Evolutionary conservation across 768 basidiomycete genomes (phyloP).

Genomic region (Leccinellum rugosiceps): DNA sequence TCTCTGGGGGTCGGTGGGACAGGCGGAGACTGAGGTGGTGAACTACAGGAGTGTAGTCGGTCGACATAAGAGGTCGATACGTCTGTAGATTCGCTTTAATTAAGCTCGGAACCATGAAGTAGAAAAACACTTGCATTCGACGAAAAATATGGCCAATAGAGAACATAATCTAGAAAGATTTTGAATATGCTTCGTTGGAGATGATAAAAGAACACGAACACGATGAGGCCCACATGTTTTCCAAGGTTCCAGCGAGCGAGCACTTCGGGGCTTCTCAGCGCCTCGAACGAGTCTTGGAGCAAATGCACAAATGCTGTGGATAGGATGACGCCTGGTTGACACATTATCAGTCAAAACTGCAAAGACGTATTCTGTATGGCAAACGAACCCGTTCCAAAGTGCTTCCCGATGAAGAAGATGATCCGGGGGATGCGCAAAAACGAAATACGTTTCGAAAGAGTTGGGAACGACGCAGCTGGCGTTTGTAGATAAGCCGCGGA

Average conservation of each 20-base stretch:
- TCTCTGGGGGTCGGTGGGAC: slow-evolving; percentile 28
- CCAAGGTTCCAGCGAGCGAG: slow-evolving; percentile 48
- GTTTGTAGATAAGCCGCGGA: neutral
- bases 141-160: slow-evolving; percentile 66
- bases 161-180: slow-evolving; percentile 50
- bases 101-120: neutral
- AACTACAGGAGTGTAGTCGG: slow-evolving; percentile 59
- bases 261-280: slow-evolving; percentile 47
- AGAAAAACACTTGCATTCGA: slow-evolving; percentile 64
- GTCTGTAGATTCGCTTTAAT: slow-evolving; percentile 40
- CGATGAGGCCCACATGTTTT: slow-evolving; percentile 64
- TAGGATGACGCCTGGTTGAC: slow-evolving; percentile 63
- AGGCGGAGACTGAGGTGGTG: slow-evolving; percentile 41
- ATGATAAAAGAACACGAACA: slow-evolving; percentile 47
- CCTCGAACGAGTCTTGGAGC: slow-evolving; percentile 70
- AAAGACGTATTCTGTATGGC: neutral
- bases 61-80: slow-evolving; percentile 75
- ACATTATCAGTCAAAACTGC: neutral
- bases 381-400: slow-evolving; percentile 69
- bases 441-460: slow-evolving; percentile 52
- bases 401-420: slow-evolving; percentile 82
- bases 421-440: slow-evolving; percentile 61
- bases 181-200: slow-evolving; percentile 1
- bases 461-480: slow-evolving; percentile 70
- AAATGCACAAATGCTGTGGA: slow-evolving; percentile 83